Percentiles rank a stretch among this genome's conserved stretches.
phyloP scores from a whole-genome alignment of 805 yeast genomes.

The Candida nonsorbophila region DNA sequence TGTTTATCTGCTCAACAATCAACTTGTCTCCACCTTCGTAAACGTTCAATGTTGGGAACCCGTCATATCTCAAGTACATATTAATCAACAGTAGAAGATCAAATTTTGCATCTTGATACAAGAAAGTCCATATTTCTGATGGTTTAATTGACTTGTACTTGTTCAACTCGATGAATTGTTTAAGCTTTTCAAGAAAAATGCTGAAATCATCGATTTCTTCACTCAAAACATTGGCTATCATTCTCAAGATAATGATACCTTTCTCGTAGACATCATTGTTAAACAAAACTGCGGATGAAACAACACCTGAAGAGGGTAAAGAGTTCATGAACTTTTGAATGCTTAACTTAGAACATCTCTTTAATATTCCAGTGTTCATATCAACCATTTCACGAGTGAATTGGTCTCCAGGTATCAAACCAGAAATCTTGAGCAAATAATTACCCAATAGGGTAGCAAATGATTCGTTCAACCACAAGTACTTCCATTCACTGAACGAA shows the following conservation, averaged over 20 bases:
- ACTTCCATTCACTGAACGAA: constrained; percentile 62
- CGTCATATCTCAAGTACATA: constrained; percentile 59
- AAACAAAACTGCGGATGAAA: constrained; percentile 41
- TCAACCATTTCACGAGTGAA: constrained; percentile 15
- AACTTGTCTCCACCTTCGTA: constrained; percentile 7
- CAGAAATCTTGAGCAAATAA: constrained; percentile 12
- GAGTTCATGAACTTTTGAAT: constrained; percentile 29
- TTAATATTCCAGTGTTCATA: constrained; percentile 18
- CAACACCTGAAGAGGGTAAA: constrained; percentile 10
- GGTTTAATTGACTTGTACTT: constrained; percentile 41
- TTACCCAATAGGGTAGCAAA: constrained; percentile 74
- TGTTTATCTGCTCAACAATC: constrained; percentile 42
- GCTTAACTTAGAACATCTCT: constrained; percentile 28
- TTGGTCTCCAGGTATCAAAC: constrained; percentile 1
- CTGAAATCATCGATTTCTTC: constrained; percentile 5
- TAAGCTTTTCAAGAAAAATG: constrained; percentile 6
- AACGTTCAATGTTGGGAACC: constrained; percentile 48
- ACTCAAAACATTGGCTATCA: constrained; percentile 34
- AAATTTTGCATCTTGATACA: constrained; percentile 25
- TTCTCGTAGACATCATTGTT: constrained; percentile 50
- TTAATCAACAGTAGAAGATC: constrained; percentile 49
- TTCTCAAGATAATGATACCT: constrained; percentile 52
- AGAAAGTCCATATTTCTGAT: constrained; percentile 47
- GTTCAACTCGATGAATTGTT: constrained; percentile 17
- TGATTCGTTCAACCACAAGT: constrained; percentile 71